Percentiles rank a stretch among this genome's conserved stretches.
Evolutionary conservation across 2,329 filamentous ascomycete genomes (phyloP).

Genomic region (Epichloe glyceriae): DNA sequence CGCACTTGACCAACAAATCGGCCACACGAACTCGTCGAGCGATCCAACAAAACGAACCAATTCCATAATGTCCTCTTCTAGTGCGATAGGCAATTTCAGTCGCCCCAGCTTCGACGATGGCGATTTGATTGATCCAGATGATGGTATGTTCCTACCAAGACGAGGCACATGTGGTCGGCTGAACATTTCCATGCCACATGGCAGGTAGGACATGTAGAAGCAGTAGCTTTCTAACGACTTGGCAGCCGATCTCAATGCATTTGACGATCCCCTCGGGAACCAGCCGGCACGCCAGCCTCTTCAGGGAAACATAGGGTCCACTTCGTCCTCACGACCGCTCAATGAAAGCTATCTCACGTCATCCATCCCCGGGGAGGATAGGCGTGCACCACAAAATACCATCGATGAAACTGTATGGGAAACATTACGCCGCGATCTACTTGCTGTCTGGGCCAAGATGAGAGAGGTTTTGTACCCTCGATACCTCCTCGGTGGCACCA

Average conservation of each 20-base stretch:
- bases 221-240: slow-evolving; percentile 1
- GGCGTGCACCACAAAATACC: slow-evolving; percentile 76
- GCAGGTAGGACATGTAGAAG: neutral
- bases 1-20: neutral
- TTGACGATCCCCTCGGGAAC: slow-evolving; percentile 69
- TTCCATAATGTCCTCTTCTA: slow-evolving; percentile 32
- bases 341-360: slow-evolving; percentile 79
- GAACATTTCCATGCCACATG: neutral
- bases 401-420: slow-evolving; percentile 98
- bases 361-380: slow-evolving; percentile 83
- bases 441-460: slow-evolving; percentile 97
- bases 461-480: slow-evolving; percentile 92
- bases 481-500: slow-evolving; percentile 67
- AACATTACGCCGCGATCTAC: slow-evolving; percentile 80
- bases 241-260: slow-evolving; percentile 74
- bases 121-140: slow-evolving; percentile 67
- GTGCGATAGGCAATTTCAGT: slow-evolving; percentile 43
- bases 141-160: slow-evolving; percentile 39
- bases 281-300: slow-evolving; percentile 65
- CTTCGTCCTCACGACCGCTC: slow-evolving; percentile 40
- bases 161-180: neutral
- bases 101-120: slow-evolving; percentile 50
- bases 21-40: neutral
- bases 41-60: neutral
- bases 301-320: slow-evolving; percentile 67